phyloP scores from a whole-genome alignment of 805 yeast genomes.

The Saturnispora sekii region DNA sequence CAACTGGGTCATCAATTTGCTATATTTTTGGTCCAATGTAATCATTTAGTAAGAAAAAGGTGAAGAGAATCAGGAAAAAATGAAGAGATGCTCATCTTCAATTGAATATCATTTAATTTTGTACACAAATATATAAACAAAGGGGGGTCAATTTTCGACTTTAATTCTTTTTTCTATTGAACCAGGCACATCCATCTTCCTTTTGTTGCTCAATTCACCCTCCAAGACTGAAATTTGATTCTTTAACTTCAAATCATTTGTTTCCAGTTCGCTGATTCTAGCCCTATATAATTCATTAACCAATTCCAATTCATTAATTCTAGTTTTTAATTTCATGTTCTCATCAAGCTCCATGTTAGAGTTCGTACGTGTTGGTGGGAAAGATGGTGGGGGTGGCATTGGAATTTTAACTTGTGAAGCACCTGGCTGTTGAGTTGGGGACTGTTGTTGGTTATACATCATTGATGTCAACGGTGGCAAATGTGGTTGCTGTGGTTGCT shows the following conservation, averaged over 20 bases:
- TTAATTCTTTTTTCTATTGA: not conserved
- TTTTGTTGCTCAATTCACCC: not conserved
- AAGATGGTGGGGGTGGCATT: not conserved
- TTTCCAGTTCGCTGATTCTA: slow-evolving; percentile 75
- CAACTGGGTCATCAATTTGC: not conserved
- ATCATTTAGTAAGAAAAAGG: not conserved
- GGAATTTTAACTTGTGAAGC: not conserved
- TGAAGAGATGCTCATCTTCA: too few species aligned
- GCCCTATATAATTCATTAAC: slow-evolving; percentile 84
- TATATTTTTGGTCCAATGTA: not conserved
- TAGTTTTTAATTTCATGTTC: slow-evolving; percentile 44
- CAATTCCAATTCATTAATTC: slow-evolving; percentile 80
- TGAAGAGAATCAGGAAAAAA: too few species aligned
- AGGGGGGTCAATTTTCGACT: not conserved
- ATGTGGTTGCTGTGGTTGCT: not conserved
- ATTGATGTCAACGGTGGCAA: slow-evolving; percentile 10
- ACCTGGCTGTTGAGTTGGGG: not conserved
- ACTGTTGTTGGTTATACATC: not conserved
- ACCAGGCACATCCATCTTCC: not conserved
- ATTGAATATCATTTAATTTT: too few species aligned
- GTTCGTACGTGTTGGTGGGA: not conserved
- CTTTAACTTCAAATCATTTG: slow-evolving; percentile 47
- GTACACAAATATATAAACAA: not conserved
- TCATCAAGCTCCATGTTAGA: slow-evolving; percentile 3
- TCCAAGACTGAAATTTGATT: slow-evolving; percentile 27